Base-by-base conservation (phyloP, 495 filamentous ascomycete genomes). In the Tuber calosporum region DNA sequence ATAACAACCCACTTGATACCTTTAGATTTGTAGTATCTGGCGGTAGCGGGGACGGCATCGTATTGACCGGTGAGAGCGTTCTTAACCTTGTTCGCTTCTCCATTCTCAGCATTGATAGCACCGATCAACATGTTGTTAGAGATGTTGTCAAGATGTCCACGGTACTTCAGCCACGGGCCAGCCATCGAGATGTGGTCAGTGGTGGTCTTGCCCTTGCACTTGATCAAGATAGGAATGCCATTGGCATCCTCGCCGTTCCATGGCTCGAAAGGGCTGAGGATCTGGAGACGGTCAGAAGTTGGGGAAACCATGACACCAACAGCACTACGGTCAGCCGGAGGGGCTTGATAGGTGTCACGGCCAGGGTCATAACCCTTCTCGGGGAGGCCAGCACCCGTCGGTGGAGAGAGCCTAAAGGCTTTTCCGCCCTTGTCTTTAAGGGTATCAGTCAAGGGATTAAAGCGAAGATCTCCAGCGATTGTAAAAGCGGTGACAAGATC, bases 91-190 rank as follows among this genome's bases (percentile, higher is more conserved):
- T 99, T 99, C 78, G 94, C 95, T 87, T 99, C 92, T 72, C 91
- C 93, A 85, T 98, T 99, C 78, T 90, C 94, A 75, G 88, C 87
- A 85, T 98, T 99, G 86, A 93, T 91, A 76, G 95, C 95, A 86
- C 96, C 96, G 81, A 99, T 98, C 84, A 99, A 85, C 94, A 98
- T 97, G 89, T 99, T 99, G 90, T 98, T 98, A 82, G 96, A 98
- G 87, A 99, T 98, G 88, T 99, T 99, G 88, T 99, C 96, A 83
- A 99, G 88, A 84, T 99, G 95, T 68, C 95, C 95, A 88, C 96
- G 93, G 89, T 99, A 99, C 88, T 99, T 99, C 84, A 99, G 88
- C 95, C 95, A 99, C 67, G 95, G 95, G 77, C 95, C 95, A 82
- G 95, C 95, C 92, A 94, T 98, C 74, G 96, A 98, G 85, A 99